phyloP scores from a whole-genome alignment of 2,329 filamentous ascomycete genomes.

The Talaromyces sp. region DNA sequence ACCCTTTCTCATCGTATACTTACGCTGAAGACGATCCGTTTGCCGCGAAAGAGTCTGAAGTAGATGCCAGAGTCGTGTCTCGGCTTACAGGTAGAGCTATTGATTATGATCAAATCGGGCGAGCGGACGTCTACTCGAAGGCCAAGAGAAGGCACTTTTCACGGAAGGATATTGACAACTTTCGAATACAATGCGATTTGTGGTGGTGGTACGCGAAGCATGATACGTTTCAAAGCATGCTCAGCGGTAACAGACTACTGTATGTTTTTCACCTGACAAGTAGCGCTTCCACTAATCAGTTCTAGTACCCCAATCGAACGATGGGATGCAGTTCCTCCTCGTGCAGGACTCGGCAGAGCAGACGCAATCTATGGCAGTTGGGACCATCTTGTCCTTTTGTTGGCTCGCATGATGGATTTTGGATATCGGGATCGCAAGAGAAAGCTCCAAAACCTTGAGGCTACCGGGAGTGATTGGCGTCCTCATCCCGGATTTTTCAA shows the following conservation, averaged over 20 bases:
- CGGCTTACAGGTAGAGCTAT: constrained; percentile 56
- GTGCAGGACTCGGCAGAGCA: constrained; percentile 71
- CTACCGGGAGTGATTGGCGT: constrained; percentile 56
- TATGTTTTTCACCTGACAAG: constrained; percentile 48
- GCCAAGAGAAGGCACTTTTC: constrained; percentile 37
- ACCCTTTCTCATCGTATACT: neutral
- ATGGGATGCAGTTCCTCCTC: constrained; percentile 85
- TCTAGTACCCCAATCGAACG: constrained; percentile 70
- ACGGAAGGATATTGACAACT: constrained; percentile 68
- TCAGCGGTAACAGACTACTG: constrained; percentile 83
- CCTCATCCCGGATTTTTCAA: constrained; percentile 50
- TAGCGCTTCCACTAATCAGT: neutral
- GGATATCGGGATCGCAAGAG: constrained; percentile 70
- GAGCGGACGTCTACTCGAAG: constrained; percentile 32
- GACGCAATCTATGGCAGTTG: constrained; percentile 83
- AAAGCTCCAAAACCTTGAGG: constrained; percentile 67
- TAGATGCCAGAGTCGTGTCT: constrained; percentile 58
- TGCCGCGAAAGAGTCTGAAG: constrained; percentile 43
- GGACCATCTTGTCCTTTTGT: constrained; percentile 79
- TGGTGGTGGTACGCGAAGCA: constrained; percentile 98
- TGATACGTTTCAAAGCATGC: constrained; percentile 84
- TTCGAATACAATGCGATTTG: constrained; percentile 77
- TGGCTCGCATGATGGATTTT: constrained; percentile 78
- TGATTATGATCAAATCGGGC: constrained; percentile 57
- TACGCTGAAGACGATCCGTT: constrained; percentile 43